Conservation (phyloP, 23 red algal species). For the Gracilariopsis chorda region DNA sequence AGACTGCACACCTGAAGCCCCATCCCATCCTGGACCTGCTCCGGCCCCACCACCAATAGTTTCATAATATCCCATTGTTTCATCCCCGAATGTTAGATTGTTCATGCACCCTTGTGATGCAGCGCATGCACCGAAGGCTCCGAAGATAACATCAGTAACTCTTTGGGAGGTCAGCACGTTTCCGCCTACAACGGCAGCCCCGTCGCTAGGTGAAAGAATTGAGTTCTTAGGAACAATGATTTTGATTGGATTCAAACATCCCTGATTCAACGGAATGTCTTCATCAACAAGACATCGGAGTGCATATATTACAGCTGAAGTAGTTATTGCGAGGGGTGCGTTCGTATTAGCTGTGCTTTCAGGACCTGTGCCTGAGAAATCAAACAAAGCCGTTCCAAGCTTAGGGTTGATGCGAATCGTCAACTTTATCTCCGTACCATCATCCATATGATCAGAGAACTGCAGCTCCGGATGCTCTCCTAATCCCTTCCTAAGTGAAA, state of each 20-base stretch:
- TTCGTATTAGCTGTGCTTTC: conserved; percentile 89
- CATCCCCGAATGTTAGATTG: conserved; percentile 94
- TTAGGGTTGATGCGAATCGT: conserved; percentile 59
- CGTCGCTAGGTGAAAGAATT: conserved; percentile 65
- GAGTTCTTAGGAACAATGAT: conserved; percentile 70
- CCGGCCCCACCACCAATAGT: conserved; percentile 95
- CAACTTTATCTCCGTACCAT: conserved; percentile 78
- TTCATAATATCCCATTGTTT: conserved; percentile 90
- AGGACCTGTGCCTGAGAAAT: conserved; percentile 80
- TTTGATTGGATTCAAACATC: conserved; percentile 88
- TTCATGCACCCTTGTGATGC: conserved; percentile 99
- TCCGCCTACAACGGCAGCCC: conserved; percentile 90
- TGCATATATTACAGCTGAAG: conserved; percentile 93
- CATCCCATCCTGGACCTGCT: conserved; percentile 89
- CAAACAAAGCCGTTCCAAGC: conserved; percentile 77
- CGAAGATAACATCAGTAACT: conserved; percentile 93
- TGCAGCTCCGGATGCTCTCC: neutral
- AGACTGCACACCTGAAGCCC: conserved; percentile 83
- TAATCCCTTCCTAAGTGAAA: conserved; percentile 2
- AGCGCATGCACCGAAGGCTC: conserved; percentile 93
- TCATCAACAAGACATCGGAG: conserved; percentile 91
- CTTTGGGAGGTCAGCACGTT: conserved; percentile 99
- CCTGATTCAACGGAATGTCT: conserved; percentile 96
- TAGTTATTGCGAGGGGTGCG: conserved; percentile 82
- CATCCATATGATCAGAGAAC: conserved; percentile 88